Evolutionary conservation across 2,329 filamentous ascomycete species (phyloP).

Genomic region (Cyphellophora attinorum): DNA sequence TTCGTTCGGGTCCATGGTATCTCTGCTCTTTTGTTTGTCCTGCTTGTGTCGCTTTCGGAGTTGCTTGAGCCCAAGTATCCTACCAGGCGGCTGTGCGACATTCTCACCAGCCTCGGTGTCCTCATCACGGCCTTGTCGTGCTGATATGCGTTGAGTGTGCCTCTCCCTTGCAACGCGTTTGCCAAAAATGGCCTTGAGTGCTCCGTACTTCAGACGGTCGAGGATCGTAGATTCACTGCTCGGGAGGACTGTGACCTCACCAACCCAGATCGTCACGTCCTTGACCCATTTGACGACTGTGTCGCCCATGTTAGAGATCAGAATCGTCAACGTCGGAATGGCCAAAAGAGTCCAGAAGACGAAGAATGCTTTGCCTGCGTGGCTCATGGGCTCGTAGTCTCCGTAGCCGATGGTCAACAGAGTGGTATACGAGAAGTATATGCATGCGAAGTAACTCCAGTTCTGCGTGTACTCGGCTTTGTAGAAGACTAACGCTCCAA

Average conservation of each 20-base stretch:
- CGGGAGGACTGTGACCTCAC: conserved; percentile 45
- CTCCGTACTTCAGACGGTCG: conserved; percentile 19
- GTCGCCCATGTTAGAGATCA: conserved; percentile 44
- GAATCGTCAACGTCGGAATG: conserved; percentile 44
- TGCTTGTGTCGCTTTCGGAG: conserved; percentile 10
- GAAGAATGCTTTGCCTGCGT: conserved; percentile 45
- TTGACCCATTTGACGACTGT: conserved; percentile 45
- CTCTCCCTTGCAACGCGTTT: conserved; percentile 5
- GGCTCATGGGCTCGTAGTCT: conserved; percentile 36
- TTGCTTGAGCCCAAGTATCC: conserved; percentile 4
- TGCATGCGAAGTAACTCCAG: conserved; percentile 43
- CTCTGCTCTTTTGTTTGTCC: conserved; percentile 3
- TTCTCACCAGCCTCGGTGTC: conserved; percentile 1
- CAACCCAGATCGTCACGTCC: conserved; percentile 46
- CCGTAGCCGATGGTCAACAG: conserved; percentile 49
- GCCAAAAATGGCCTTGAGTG: conserved; percentile 17
- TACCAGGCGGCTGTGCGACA: conserved; percentile 16
- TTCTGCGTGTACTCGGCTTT: conserved; percentile 34
- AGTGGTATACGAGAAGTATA: conserved; percentile 46
- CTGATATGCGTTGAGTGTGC: conserved; percentile 2
- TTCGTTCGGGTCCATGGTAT: conserved; percentile 16
- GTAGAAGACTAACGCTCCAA: conserved; percentile 43
- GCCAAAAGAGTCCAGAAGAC: conserved; percentile 48
- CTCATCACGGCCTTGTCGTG: background rate
- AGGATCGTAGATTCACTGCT: conserved; percentile 32